phyloP scores from a whole-genome alignment of 148 eudicot species.

The Chenopodium suecicum region DNA sequence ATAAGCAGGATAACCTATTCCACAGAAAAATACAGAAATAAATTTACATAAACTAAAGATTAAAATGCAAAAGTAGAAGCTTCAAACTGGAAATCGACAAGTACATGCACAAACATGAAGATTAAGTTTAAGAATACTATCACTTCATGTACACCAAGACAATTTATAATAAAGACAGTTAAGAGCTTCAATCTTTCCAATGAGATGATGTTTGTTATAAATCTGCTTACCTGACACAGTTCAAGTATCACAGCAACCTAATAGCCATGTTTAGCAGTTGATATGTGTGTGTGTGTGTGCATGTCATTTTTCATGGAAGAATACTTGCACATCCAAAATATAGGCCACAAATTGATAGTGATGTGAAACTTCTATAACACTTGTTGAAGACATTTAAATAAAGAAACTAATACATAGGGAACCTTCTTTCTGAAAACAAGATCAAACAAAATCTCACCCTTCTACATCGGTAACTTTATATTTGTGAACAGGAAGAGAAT shows the following conservation, averaged over 20 bases:
- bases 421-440: too few relatives aligned
- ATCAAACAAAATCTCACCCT: constrained; percentile 38
- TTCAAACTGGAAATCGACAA: background rate
- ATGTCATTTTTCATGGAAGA: background rate
- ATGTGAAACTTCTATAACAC: background rate
- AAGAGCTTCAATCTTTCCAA: background rate
- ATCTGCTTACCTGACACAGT: background rate
- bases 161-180: too few relatives aligned
- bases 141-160: background rate
- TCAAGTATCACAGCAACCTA: background rate
- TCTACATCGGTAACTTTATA: constrained; percentile 54
- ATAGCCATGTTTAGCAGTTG: background rate
- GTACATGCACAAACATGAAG: background rate
- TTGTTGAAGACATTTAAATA: background rate
- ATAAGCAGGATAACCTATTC: background rate
- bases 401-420: too few relatives aligned
- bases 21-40: background rate
- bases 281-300: too few relatives aligned
- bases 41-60: too few relatives aligned
- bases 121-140: too few relatives aligned
- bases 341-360: background rate
- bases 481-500: constrained; percentile 85
- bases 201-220: background rate
- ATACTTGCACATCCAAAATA: background rate
- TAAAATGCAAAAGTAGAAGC: background rate